Evolutionary conservation across 306 rosid genomes (phyloP), one percentile per base, ranked within the genome.

Genomic region (Medicago lupulina): DNA sequence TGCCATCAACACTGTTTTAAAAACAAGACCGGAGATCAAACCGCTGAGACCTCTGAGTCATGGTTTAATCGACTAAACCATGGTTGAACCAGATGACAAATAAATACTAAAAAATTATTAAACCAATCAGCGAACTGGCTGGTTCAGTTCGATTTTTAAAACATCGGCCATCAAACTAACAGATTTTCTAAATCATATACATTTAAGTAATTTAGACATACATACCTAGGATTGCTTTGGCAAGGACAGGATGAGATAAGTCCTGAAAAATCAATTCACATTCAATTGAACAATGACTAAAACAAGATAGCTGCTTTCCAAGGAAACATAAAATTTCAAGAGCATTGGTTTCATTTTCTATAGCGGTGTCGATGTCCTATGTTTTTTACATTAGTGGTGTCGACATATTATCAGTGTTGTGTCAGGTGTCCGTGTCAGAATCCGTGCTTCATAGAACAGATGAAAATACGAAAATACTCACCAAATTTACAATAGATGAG

Each of bases 161-260:
- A 12, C 7, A 46, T 13, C 16, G 16, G 16, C 13, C 51, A 46
- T 46, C 51, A 46, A 46, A 13, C 51, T 46, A 46, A 46, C 51
- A 12, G 51, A 4, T 46, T 46, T 46, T 46, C 16, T 46, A 46
- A 46, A 13, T 46, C 16, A 46, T 46, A 13, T 13, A 13, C 51
- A 46, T 46, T 46, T 46, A 4, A 12, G 51, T 13, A 46, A 46
- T 46, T 46, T 46, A 46, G 2, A 46, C 28, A 67, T 72, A 78
- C 84, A 69, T 69, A 95, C 98, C 97, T 90, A 84, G 89, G 71
- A 92, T 87, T 50, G 96, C 93, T 80, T 89, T 89, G 87, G 86
- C 83, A 74, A 95, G 96, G 73, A 88, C 62, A 78, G 98, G 96
- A 86, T 67, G 92, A 76, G 98, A 75, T 85, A 95, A 87, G 80